Evolutionary conservation across 352 stramenopile species (phyloP).

Genomic region (Pythium chondricola): DNA sequence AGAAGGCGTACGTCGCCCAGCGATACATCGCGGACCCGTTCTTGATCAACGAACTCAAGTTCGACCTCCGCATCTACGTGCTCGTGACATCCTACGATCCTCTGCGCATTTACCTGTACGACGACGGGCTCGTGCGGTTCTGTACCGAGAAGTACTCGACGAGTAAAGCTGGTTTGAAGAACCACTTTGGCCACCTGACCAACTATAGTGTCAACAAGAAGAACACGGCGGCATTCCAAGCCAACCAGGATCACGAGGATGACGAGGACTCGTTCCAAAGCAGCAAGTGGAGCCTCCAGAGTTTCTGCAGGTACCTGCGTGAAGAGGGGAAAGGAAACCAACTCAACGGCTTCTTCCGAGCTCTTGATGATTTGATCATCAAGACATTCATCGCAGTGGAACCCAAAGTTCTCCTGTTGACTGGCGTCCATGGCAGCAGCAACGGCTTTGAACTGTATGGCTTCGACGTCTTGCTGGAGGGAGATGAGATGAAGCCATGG

Average conservation of each 20-base stretch:
- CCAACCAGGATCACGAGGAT: slow-evolving; percentile 53
- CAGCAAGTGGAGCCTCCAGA: slow-evolving; percentile 83
- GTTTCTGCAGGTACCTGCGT: slow-evolving; percentile 40
- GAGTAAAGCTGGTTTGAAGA: slow-evolving; percentile 55
- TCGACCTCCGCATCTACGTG: slow-evolving; percentile 89
- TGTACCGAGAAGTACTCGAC: slow-evolving; percentile 79
- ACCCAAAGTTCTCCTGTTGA: slow-evolving; percentile 46
- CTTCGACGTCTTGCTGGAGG: slow-evolving; percentile 85
- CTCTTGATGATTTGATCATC: slow-evolving; percentile 78
- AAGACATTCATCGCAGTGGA: slow-evolving; percentile 89
- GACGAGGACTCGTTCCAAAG: slow-evolving; percentile 30
- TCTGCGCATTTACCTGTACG: slow-evolving; percentile 78
- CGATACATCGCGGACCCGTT: slow-evolving; percentile 75
- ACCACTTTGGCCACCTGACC: slow-evolving; percentile 86
- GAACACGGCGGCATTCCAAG: slow-evolving; percentile 63
- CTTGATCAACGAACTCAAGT: slow-evolving; percentile 88
- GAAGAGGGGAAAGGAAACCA: slow-evolving; percentile 33
- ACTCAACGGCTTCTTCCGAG: slow-evolving; percentile 26
- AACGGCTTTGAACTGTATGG: slow-evolving; percentile 87
- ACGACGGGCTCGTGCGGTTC: slow-evolving; percentile 85
- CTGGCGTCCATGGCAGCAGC: slow-evolving; percentile 8
- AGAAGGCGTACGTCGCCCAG: slow-evolving; percentile 66
- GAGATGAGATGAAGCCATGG: slow-evolving; percentile 62
- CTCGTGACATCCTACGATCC: slow-evolving; percentile 84
- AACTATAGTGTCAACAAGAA: slow-evolving; percentile 93